Evolutionary conservation across 1,284 basidiomycete genomes (phyloP).

Genomic region (Pseudozyma tsukubaensis): DNA sequence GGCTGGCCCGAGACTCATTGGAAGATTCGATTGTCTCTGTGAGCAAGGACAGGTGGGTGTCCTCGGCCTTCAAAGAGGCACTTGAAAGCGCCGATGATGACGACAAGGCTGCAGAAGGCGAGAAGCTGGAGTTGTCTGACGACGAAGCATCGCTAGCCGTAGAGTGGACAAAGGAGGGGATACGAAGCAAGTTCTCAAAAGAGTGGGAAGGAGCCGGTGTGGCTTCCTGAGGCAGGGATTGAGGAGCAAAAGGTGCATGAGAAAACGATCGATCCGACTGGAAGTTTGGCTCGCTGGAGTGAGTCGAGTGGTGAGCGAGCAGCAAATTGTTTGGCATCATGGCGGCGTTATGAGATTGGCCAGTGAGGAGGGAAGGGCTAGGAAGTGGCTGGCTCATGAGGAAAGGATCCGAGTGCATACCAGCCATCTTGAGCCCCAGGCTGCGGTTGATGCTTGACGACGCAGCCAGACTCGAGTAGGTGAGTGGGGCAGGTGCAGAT

Average conservation of each 20-base stretch:
- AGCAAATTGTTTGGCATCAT: conserved; percentile 2
- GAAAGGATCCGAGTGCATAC: conserved; percentile 39
- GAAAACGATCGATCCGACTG: neutral
- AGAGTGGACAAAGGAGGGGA: conserved; percentile 1
- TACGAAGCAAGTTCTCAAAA: conserved; percentile 24
- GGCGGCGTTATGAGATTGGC: neutral
- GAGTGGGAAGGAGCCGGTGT: neutral
- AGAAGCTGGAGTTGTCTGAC: neutral
- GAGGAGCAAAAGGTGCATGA: neutral
- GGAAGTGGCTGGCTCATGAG: conserved; percentile 43
- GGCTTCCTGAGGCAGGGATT: neutral
- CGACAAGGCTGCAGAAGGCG: conserved; percentile 1
- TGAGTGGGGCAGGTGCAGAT: conserved; percentile 14
- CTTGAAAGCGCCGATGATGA: neutral
- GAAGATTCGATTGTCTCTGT: neutral
- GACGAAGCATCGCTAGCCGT: neutral
- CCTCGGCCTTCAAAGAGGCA: neutral
- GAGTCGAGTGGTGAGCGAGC: neutral
- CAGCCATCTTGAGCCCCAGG: conserved; percentile 27
- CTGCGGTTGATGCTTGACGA: conserved; percentile 10
- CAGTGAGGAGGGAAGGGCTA: conserved; percentile 23
- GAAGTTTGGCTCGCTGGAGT: no score
- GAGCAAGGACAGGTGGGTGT: neutral
- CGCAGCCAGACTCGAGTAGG: conserved; percentile 20
- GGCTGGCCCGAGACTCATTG: conserved; percentile 1